Evolutionary conservation across 2,329 filamentous ascomycete genomes (phyloP).

Genomic region (Arthroderma uncinatum): DNA sequence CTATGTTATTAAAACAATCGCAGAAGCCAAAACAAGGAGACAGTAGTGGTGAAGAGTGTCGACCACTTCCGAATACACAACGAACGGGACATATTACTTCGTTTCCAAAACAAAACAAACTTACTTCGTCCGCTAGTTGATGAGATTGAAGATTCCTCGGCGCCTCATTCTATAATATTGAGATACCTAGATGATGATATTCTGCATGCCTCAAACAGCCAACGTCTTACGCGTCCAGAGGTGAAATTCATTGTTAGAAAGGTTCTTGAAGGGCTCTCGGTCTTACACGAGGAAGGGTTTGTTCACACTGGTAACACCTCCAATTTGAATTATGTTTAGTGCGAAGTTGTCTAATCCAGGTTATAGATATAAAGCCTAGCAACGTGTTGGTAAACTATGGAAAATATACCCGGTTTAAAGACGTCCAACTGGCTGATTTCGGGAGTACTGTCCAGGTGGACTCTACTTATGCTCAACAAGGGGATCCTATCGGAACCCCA

Average conservation of each 20-base stretch:
- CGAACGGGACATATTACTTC: constrained; percentile 15
- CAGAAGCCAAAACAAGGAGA: constrained; percentile 15
- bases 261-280: constrained; percentile 13
- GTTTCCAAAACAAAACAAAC: constrained; percentile 16
- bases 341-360: neutral
- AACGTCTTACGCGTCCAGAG: constrained; percentile 13
- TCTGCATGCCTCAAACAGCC: constrained; percentile 3
- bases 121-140: constrained; percentile 19
- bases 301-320: constrained; percentile 16
- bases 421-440: constrained; percentile 17
- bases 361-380: constrained; percentile 16
- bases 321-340: neutral
- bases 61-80: constrained; percentile 20
- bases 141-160: constrained; percentile 16
- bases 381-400: constrained; percentile 19
- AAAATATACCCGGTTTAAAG: constrained; percentile 10
- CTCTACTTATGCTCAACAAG: constrained; percentile 10
- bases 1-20: neutral
- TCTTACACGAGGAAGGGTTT: constrained; percentile 16
- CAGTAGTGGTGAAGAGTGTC: constrained; percentile 17
- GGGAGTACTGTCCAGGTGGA: constrained; percentile 13
- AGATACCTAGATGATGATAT: constrained; percentile 17
- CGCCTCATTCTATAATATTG: constrained; percentile 14
- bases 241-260: constrained; percentile 15
- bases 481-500: constrained; percentile 14